phyloP scores from a whole-genome alignment of 2,329 filamentous ascomycete genomes.

The Zalaria sp. region DNA sequence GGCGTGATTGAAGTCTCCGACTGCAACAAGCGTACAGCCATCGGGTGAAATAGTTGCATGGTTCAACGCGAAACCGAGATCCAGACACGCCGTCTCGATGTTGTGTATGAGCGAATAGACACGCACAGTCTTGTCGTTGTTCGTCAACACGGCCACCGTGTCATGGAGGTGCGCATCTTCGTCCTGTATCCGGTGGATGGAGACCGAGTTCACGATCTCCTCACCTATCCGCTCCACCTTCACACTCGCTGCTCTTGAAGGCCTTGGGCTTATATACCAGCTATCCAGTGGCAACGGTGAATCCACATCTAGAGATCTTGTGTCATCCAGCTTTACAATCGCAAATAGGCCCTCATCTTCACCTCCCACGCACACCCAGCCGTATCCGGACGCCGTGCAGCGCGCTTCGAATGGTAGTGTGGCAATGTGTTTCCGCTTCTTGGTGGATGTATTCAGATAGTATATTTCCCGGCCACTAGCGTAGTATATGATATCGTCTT shows the following conservation, averaged over 20 bases:
- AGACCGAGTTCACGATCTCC: conserved; percentile 53
- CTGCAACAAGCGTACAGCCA: conserved; percentile 63
- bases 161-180: conserved; percentile 32
- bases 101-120: conserved; percentile 63
- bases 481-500: conserved; percentile 69
- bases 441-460: conserved; percentile 46
- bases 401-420: conserved; percentile 55
- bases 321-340: conserved; percentile 48
- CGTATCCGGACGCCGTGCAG: conserved; percentile 73
- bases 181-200: conserved; percentile 44
- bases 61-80: conserved; percentile 77
- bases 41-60: conserved; percentile 89
- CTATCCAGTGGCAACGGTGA: conserved; percentile 39
- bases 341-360: conserved; percentile 74
- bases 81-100: conserved; percentile 53
- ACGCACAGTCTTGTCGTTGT: conserved; percentile 83
- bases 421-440: conserved; percentile 61
- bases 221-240: conserved; percentile 46
- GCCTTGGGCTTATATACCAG: conserved; percentile 16
- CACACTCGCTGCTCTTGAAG: conserved; percentile 39
- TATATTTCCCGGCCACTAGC: conserved; percentile 54
- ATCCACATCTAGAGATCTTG: conserved; percentile 38
- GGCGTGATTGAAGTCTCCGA: conserved; percentile 75
- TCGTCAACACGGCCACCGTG: conserved; percentile 62
- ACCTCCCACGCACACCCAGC: conserved; percentile 84